A percentile compares a stretch with the other conserved stretches of the same genome.
Conservation (phyloP, 352 stramenopile genomes). For the Thalassiosira oceanica region DNA sequence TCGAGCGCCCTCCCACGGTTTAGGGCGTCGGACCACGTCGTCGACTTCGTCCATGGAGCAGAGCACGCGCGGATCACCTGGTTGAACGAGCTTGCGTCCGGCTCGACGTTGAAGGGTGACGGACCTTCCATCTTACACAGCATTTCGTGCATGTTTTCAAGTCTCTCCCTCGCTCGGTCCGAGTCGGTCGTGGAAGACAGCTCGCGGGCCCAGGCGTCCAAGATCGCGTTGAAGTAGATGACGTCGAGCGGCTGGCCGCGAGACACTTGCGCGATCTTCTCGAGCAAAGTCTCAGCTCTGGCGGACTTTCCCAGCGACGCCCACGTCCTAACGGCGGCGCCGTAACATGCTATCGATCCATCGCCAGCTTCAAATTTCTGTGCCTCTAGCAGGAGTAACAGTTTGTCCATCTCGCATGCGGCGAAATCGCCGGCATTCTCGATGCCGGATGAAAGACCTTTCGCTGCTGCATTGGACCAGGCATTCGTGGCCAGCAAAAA, state of each 20-base stretch:
- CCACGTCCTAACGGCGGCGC: constrained; percentile 21
- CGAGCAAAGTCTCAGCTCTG: constrained; percentile 20
- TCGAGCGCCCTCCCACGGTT: constrained; percentile 17
- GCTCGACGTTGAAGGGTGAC: constrained; percentile 29
- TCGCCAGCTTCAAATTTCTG: constrained; percentile 19
- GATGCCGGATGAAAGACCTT: constrained; percentile 10
- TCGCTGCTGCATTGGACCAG: constrained; percentile 21
- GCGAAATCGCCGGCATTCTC: constrained; percentile 15
- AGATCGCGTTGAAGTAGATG: constrained; percentile 40
- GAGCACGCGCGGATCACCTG: constrained; percentile 45
- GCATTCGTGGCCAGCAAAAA: constrained; percentile 45
- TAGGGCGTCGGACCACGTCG: background rate
- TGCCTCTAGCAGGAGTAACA: constrained; percentile 51
- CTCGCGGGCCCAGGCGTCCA: constrained; percentile 38
- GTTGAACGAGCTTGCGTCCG: constrained; percentile 46
- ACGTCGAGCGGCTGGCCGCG: constrained; percentile 15
- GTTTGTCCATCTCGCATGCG: constrained; percentile 34
- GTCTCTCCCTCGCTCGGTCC: constrained; percentile 7
- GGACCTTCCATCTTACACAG: constrained; percentile 24
- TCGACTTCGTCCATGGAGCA: constrained; percentile 26
- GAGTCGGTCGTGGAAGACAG: constrained; percentile 10
- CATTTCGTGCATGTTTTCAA: constrained; percentile 30
- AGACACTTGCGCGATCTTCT: constrained; percentile 29
- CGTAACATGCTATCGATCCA: constrained; percentile 26
- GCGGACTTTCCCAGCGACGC: constrained; percentile 22